Conservation (phyloP, 371 early-diverging fungal genomes). For the Smittium mucronatum region DNA sequence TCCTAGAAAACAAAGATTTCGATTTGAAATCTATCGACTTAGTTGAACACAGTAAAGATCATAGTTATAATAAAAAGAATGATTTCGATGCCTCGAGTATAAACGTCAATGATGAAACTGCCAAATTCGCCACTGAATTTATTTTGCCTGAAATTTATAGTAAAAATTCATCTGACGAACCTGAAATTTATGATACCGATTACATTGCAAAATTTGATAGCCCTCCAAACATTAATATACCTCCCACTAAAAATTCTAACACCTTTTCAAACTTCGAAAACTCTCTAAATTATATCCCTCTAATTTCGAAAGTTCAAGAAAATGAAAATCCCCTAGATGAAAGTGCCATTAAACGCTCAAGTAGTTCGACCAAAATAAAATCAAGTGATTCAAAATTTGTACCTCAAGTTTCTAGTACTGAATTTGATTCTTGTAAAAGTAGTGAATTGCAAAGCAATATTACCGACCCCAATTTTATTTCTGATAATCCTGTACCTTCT, state of each 20-base stretch:
- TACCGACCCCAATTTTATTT: not conserved
- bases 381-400: not conserved
- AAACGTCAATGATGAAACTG: not conserved
- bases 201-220: too few species aligned
- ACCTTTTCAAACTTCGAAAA: not conserved
- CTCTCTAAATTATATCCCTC: not conserved
- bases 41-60: not conserved
- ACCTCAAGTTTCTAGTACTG: not conserved
- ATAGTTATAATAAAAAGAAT: not conserved
- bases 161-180: too few species aligned
- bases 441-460: not conserved
- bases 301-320: not conserved
- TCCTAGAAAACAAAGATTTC: not conserved
- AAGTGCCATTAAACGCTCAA: not conserved
- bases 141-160: too few species aligned
- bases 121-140: not conserved
- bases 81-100: not conserved
- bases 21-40: not conserved
- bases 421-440: not conserved
- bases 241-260: not conserved
- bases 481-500: not conserved
- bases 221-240: too few species aligned
- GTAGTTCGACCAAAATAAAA: not conserved
- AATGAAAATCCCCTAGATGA: not conserved
- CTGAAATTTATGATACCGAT: too few species aligned